Evolutionary conservation across 805 yeast genomes (phyloP).

Genomic region (Wickerhamomyces hampshirensis): DNA sequence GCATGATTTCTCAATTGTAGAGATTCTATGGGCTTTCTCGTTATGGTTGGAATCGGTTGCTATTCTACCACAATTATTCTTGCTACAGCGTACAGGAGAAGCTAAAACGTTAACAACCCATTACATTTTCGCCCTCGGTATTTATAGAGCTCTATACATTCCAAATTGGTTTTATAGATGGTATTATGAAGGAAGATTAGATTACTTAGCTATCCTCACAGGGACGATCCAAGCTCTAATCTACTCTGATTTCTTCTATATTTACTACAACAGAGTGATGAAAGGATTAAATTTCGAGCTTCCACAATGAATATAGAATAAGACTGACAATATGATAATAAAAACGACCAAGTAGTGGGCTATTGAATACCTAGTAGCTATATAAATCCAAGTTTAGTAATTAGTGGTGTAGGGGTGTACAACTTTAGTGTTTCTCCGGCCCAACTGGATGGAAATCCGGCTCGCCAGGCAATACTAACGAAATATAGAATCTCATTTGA

Average conservation of each 20-base stretch:
- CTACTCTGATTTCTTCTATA: constrained; percentile 93
- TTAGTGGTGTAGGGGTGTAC: no score
- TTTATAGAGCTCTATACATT: constrained; percentile 83
- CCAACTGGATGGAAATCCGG: no score
- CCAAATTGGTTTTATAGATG: constrained; percentile 95
- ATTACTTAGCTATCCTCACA: constrained; percentile 65
- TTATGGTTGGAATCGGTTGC: constrained; percentile 92
- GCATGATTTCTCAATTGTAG: constrained; percentile 54
- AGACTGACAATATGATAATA: not conserved
- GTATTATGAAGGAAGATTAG: constrained; percentile 54
- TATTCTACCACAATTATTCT: constrained; percentile 86
- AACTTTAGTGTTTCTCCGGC: no score
- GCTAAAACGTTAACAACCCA: constrained; percentile 86
- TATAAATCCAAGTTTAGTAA: no score
- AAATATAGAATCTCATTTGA: not conserved
- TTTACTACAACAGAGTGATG: constrained; percentile 79
- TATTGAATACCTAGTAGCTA: no score
- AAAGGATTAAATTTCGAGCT: constrained; percentile 73
- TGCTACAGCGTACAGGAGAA: constrained; percentile 85
- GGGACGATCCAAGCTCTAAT: constrained; percentile 83
- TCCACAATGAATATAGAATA: constrained; percentile 35
- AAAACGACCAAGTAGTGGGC: not conserved
- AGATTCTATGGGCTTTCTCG: constrained; percentile 81
- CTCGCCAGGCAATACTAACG: not conserved
- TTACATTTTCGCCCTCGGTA: constrained; percentile 89